A percentile compares a stretch with the other conserved stretches of the same genome.
Conservation (phyloP, 2,329 filamentous ascomycete species). For the Pestalotiopsis sp. region DNA sequence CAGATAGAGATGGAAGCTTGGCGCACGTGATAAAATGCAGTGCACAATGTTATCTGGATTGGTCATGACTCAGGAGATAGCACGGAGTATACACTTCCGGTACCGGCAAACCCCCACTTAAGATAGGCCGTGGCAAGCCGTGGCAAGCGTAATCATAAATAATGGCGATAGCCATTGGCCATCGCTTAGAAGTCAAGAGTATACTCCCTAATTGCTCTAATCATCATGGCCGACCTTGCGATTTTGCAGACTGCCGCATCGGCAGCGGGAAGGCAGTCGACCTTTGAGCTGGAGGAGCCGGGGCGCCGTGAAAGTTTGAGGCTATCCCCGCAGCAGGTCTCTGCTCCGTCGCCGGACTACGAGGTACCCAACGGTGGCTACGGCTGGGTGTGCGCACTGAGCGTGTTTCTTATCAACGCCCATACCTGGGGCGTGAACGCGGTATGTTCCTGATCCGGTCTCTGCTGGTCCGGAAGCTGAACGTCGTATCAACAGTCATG, state of each 20-base stretch:
- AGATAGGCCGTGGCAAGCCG: neutral
- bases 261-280: neutral
- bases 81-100: neutral
- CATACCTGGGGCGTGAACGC: constrained; percentile 43
- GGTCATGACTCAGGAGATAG: neutral
- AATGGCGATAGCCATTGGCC: neutral
- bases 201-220: neutral
- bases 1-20: too few relatives aligned
- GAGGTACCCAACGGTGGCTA: constrained; percentile 61
- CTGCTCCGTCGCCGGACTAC: neutral
- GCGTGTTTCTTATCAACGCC: constrained; percentile 36
- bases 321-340: neutral
- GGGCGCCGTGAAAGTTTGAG: neutral
- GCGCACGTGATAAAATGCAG: too few relatives aligned
- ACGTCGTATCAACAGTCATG: constrained; percentile 36
- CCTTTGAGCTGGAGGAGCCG: neutral
- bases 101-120: neutral
- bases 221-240: neutral
- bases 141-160: neutral
- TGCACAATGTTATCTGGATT: neutral
- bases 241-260: neutral
- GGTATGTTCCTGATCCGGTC: constrained; percentile 26
- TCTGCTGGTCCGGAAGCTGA: neutral
- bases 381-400: constrained; percentile 45
- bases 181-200: neutral